These are phyloP conservation scores for Calonectria henricotiae DNA, from an alignment of 2,329 filamentous ascomycete genomes.

Conservation along the genomic window DNA sequence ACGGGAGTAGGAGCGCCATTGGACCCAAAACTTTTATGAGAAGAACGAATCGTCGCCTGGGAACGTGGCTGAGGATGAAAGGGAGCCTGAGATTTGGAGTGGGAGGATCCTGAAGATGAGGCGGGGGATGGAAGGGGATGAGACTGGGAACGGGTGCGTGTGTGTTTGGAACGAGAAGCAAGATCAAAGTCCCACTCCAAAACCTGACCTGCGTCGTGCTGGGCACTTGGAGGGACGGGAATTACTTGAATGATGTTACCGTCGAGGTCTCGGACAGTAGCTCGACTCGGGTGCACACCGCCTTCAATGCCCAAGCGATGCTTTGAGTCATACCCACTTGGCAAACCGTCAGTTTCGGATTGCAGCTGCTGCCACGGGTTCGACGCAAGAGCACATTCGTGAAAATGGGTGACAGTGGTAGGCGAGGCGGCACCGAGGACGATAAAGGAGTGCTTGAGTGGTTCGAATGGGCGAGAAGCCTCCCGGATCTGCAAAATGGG, in stretches of 20 bases:
- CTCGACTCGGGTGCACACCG: conserved; percentile 56
- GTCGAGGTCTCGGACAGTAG: conserved; percentile 83
- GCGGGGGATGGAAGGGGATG: conserved; percentile 47
- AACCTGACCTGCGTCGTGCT: conserved; percentile 63
- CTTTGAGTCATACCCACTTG: conserved; percentile 41
- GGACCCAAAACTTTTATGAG: conserved; percentile 46
- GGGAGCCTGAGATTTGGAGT: conserved; percentile 44
- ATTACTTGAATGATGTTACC: conserved; percentile 89
- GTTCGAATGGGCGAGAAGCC: conserved; percentile 58
- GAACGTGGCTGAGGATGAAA: conserved; percentile 43
- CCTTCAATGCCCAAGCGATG: conserved; percentile 57
- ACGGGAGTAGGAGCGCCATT: conserved; percentile 47
- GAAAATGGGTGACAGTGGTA: conserved; percentile 80
- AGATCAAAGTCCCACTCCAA: conserved; percentile 68
- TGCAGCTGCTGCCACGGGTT: conserved; percentile 66
- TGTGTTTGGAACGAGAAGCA: conserved; percentile 47
- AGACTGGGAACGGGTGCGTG: conserved; percentile 47
- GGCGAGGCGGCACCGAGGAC: conserved; percentile 79
- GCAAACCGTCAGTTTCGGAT: conserved; percentile 42
- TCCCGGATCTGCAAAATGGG: conserved; percentile 66
- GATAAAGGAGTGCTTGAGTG: conserved; percentile 66
- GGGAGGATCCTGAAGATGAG: conserved; percentile 47
- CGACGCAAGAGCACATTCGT: conserved; percentile 78
- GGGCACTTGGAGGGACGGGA: conserved; percentile 60
- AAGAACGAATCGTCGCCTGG: conserved; percentile 33